Evolutionary conservation across 2,329 filamentous ascomycete species (phyloP).

Genomic region (Talaromyces sp.): DNA sequence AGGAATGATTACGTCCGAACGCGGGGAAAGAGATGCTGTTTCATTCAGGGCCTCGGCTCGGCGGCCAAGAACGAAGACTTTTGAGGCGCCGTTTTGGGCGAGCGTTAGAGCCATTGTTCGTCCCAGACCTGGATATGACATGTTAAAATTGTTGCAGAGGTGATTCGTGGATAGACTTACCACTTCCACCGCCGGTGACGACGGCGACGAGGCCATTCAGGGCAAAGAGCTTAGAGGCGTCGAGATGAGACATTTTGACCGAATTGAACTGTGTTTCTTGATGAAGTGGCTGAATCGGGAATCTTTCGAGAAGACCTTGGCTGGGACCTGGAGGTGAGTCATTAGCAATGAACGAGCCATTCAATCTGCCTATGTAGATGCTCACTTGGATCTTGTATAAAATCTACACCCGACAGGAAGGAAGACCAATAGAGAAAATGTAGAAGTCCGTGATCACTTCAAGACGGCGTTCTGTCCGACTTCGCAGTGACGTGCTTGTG

Average conservation of each 20-base stretch:
- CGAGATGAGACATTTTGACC: conserved; percentile 7
- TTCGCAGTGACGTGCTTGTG: not conserved
- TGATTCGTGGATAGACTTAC: conserved; percentile 33
- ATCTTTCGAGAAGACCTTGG: not conserved
- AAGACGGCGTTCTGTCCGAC: not conserved
- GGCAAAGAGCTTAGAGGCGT: conserved; percentile 14
- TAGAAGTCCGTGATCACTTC: not conserved
- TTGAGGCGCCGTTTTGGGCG: conserved; percentile 48
- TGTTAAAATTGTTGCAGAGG: not conserved
- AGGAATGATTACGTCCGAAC: conserved; percentile 38
- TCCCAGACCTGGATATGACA: conserved; percentile 31
- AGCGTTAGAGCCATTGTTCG: conserved; percentile 44
- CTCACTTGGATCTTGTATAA: not conserved
- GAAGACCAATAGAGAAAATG: no score
- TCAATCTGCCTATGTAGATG: no score
- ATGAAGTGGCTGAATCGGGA: not conserved
- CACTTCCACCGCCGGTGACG: conserved; percentile 60
- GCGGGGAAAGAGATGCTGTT: conserved; percentile 17
- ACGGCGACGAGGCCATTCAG: conserved; percentile 53
- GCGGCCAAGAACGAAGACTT: conserved; percentile 53
- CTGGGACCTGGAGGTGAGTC: not conserved
- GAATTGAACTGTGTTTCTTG: no score
- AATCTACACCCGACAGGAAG: not conserved
- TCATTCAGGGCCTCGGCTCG: conserved; percentile 41
- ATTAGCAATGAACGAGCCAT: no score